phyloP scores from a whole-genome alignment of 2,329 filamentous ascomycete genomes.

The Verticillium longisporum region DNA sequence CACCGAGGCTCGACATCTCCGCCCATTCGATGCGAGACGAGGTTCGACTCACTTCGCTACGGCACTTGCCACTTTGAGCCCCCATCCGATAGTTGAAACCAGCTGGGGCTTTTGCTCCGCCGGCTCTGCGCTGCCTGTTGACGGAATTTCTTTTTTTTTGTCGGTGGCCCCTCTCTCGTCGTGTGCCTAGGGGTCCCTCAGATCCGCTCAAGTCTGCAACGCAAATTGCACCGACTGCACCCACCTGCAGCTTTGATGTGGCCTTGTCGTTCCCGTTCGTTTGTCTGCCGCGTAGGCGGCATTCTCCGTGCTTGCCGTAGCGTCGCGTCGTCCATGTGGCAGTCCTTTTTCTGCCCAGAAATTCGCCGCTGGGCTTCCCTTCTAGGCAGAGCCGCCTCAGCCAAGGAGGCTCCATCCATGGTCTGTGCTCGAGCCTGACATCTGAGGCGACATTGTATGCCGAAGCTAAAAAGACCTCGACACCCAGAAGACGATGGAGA shows the following conservation, averaged over 20 bases:
- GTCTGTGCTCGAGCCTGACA: neutral
- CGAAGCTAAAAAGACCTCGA: neutral
- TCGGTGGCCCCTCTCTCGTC: neutral
- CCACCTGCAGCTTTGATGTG: neutral
- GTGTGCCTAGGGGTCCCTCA: neutral
- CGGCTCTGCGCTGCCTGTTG: neutral
- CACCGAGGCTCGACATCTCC: neutral
- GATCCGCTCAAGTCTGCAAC: neutral
- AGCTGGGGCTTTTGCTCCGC: neutral
- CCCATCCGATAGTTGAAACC: neutral
- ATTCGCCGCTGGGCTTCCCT: neutral
- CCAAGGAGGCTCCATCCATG: neutral
- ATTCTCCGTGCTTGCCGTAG: neutral
- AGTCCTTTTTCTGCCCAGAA: neutral
- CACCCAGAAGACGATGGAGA: neutral
- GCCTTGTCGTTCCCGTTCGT: neutral
- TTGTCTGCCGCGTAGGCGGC: neutral
- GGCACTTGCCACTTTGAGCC: neutral
- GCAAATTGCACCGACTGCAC: neutral
- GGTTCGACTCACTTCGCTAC: neutral
- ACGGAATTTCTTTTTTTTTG: neutral
- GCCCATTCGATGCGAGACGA: neutral
- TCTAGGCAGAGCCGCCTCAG: neutral
- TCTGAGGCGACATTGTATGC: neutral
- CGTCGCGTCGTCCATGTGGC: neutral